Evolutionary conservation across 2,329 filamentous ascomycete species (phyloP), one percentile per base, ranked within the genome.

Genomic region (Berkeleyomyces rouxiae): DNA sequence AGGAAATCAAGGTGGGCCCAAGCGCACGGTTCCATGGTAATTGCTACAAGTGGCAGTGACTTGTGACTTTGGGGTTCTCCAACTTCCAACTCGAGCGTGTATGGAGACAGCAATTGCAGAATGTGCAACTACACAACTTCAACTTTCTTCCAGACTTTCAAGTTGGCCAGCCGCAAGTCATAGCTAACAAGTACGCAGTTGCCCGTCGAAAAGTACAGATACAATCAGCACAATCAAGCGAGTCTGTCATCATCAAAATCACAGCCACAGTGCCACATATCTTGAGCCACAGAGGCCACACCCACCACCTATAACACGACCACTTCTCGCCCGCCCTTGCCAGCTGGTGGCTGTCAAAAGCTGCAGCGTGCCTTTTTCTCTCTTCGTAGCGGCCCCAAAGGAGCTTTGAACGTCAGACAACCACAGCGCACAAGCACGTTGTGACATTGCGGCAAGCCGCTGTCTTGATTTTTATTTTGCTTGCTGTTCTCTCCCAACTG

Each of bases 21-120:
- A 59, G 58, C 58, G 58, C 58, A 59, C 58, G 11, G 58, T 47
- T 59, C 58, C 58, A 59, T 23, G 46, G 40, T 59, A 33, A 55
- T 55, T 55, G 51, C 51, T 36, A 55, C 51, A 39, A 39, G n/a
- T 55, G 51, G 11, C 33, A 55, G 51, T 9, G n/a, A 31, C 42
- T 37, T 39, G 7, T 23, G 23, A 23, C 23, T 23, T 23, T 23
- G 23, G 23, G 23, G 23, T 23, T 23, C 23, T 23, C 23, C 23
- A 23, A 23, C 23, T 23, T 23, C 23, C 23, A 23, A 23, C 23
- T 23, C 2, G 23, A 23, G 23, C 23, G 23, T 23, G 23, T 23
- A 23, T 23, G 23, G 2, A 23, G 23, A 23, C 23, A 23, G 23
- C 23, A 23, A 23, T 23, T 23, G 23, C 23, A 23, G 23, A 23